Percentiles rank a stretch among this genome's conserved stretches.
Conservation (phyloP, 2,329 filamentous ascomycete species). For the Zymoseptoria tritici region DNA sequence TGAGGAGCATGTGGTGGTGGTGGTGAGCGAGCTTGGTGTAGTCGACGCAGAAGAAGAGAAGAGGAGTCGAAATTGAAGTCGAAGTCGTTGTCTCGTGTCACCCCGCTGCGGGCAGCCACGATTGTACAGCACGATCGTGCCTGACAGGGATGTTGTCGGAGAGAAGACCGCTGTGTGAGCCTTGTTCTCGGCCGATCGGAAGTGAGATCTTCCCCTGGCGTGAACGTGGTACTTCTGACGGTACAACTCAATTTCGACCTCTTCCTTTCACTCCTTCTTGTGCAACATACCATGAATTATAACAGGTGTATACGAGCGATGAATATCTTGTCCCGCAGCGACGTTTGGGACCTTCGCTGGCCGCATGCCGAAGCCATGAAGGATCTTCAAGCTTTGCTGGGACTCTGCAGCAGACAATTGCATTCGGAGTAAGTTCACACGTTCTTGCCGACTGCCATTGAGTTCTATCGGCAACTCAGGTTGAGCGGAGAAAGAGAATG, state of each 20-base stretch:
- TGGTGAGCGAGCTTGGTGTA: background rate
- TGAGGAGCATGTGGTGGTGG: background rate
- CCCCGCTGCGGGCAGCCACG: no score
- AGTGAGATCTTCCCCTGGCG: background rate
- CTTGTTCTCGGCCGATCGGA: background rate
- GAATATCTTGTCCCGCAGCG: background rate
- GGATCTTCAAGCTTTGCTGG: no score
- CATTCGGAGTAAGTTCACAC: no score
- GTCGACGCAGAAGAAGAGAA: no score
- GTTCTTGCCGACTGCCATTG: no score
- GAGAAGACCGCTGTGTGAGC: background rate
- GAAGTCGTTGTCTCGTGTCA: background rate
- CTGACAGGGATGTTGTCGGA: background rate
- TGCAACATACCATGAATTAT: background rate
- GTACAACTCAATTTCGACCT: background rate
- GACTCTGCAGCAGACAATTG: no score
- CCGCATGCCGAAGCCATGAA: no score
- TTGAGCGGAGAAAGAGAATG: no score
- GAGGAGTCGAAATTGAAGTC: background rate
- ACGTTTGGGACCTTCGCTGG: background rate
- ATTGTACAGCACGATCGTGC: background rate
- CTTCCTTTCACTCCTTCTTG: background rate
- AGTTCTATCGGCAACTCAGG: no score
- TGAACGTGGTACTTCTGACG: background rate
- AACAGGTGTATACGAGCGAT: background rate